Base-by-base conservation (phyloP, 2,329 filamentous ascomycete genomes). In the Fusarium buharicum region DNA sequence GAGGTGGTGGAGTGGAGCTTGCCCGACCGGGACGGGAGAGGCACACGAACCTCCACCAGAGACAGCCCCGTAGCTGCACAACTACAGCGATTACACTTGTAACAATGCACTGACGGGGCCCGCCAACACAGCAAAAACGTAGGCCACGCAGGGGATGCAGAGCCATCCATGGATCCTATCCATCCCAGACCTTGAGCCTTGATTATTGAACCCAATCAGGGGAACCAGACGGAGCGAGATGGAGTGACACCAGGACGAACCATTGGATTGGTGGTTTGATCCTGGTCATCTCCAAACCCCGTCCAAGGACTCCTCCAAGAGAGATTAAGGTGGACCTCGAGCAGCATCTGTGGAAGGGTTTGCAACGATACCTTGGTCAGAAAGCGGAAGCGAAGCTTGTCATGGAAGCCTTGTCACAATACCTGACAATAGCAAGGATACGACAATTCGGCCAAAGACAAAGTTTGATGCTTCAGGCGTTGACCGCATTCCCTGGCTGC, bases 281-380 rank as follows among this genome's bases (percentile, higher is more conserved):
- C 62, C 62, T 45, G 45, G 62, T 50, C 50, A 33, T 51, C 56
- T 50, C 20, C 50, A 57, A 13, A 27, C 62, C 58, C 62, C 62
- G 63, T 62, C 62, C 62, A 64, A 54, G 33, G 51, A 49, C 61
- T 57, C 43, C 58, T 62, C 50, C 43, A 66, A 60, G 62, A 66
- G 62, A 66, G 46, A 66, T 66, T 66, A 59, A 30, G 46, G 62
- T 66, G 62, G 62, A 39, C 41, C 59, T 52, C 41, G 30, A 61
- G 37, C 40, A 51, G 47, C 59, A 39, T 31, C 27, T 7, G 10
- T 13, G 27, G 57, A 49, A 33, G 58, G 58, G 47, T 59, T 54
- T 62, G 52, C 51, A 41, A 50, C 62, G 34, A 62, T 34, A 17
- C 58, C 56, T 40, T 62, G 55, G 39, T 38, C 53, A 17, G 8